phyloP scores from a whole-genome alignment of 495 filamentous ascomycete species.

The Cryomyces minteri region DNA sequence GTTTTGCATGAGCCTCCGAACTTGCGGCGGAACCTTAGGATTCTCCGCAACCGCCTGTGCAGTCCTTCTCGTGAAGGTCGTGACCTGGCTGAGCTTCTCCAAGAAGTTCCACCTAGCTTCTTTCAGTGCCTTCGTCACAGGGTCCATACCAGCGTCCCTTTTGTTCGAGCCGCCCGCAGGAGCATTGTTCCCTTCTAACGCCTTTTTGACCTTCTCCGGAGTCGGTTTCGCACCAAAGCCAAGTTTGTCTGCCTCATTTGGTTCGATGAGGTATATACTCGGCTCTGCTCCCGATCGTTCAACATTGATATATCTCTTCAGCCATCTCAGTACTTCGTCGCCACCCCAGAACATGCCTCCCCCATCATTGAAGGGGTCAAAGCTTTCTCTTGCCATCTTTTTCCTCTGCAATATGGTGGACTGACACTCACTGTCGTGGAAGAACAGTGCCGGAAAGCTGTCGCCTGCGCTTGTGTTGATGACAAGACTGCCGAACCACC shows the following conservation, averaged over 20 bases:
- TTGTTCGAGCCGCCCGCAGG: slow-evolving; percentile 8
- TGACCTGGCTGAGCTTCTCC: slow-evolving; percentile 90
- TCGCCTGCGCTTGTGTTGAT: slow-evolving; percentile 83
- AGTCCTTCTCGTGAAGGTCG: slow-evolving; percentile 80
- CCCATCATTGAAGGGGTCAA: slow-evolving; percentile 75
- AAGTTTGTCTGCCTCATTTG: slow-evolving; percentile 60
- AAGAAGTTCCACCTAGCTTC: slow-evolving; percentile 91
- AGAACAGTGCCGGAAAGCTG: slow-evolving; percentile 88
- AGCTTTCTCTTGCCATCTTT: slow-evolving; percentile 58
- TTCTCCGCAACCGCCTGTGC: slow-evolving; percentile 86
- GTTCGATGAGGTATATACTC: slow-evolving; percentile 81
- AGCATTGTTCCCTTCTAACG: slow-evolving; percentile 8
- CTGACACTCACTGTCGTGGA: slow-evolving; percentile 93
- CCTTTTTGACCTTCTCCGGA: slow-evolving; percentile 19
- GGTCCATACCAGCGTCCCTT: slow-evolving; percentile 76
- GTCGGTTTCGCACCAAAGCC: slow-evolving; percentile 53
- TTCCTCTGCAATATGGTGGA: slow-evolving; percentile 89
- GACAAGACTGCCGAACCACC: slow-evolving; percentile 94
- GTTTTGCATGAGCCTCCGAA: slow-evolving; percentile 68
- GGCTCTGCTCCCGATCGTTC: slow-evolving; percentile 70
- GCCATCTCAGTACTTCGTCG: slow-evolving; percentile 85
- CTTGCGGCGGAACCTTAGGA: slow-evolving; percentile 69
- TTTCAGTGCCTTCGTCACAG: slow-evolving; percentile 84
- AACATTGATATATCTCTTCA: slow-evolving; percentile 64
- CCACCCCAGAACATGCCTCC: slow-evolving; percentile 93